phyloP scores from a whole-genome alignment of 176 grass and related monocot genomes.

The Otatea glauca region DNA sequence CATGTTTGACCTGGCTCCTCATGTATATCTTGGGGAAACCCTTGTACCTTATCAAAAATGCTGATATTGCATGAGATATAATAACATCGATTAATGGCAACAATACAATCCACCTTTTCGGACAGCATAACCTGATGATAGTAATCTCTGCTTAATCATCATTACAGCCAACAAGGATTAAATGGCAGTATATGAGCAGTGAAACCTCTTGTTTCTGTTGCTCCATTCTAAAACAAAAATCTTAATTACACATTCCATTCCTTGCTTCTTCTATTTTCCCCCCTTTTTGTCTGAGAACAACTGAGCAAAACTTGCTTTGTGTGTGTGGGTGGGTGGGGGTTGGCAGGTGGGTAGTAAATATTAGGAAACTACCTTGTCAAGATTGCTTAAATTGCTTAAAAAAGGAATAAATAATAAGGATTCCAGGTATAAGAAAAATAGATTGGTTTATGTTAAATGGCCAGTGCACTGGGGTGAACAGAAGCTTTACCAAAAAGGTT shows the following conservation, averaged over 20 bases:
- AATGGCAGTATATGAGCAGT: slow-evolving; percentile 12
- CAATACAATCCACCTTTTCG: slow-evolving; percentile 22
- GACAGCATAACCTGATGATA: background rate
- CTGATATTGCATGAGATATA: slow-evolving; percentile 6
- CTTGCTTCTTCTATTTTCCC: background rate
- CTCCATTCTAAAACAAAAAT: background rate
- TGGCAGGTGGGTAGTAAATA: background rate
- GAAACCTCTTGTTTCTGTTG: background rate
- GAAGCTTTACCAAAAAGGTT: background rate
- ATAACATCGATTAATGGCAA: background rate
- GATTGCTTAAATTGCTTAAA: background rate
- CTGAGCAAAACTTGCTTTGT: background rate
- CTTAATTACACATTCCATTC: background rate
- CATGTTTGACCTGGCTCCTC: slow-evolving; percentile 1
- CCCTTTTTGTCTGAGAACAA: background rate
- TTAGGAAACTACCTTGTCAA: slow-evolving; percentile 3
- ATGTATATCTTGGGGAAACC: slow-evolving; percentile 23
- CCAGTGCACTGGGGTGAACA: background rate
- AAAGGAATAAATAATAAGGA: background rate
- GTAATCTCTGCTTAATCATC: slow-evolving; percentile 11
- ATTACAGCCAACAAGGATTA: slow-evolving; percentile 21
- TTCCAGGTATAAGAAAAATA: slow-evolving; percentile 6
- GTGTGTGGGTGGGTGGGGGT: too few relatives aligned
- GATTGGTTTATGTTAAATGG: background rate
- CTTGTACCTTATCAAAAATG: slow-evolving; percentile 29